These are phyloP conservation scores for Cairneyella variabilis DNA, from an alignment of 495 filamentous ascomycete species.

Conservation along the genomic window DNA sequence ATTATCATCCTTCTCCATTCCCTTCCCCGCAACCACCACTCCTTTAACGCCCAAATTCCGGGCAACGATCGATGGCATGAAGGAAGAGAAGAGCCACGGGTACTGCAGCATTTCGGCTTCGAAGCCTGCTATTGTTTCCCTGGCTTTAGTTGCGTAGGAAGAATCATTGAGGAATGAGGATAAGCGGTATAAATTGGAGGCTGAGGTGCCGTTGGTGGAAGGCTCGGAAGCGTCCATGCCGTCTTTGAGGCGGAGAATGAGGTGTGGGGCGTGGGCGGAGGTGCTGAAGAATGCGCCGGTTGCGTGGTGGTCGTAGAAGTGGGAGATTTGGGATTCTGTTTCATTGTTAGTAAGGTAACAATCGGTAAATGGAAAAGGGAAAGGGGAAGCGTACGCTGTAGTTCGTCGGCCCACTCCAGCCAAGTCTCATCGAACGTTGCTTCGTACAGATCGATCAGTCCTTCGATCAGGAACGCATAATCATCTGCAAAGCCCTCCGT, in stretches of 20 bases:
- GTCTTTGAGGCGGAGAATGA: conserved; percentile 85
- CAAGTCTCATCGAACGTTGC: conserved; percentile 77
- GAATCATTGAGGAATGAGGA: conserved; percentile 65
- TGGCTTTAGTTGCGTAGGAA: conserved; percentile 58
- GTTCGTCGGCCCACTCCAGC: conserved; percentile 75
- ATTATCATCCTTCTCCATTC: conserved; percentile 12
- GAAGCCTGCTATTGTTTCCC: conserved; percentile 76
- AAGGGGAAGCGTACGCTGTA: conserved; percentile 59
- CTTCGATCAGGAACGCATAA: conserved; percentile 85
- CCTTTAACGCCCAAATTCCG: conserved; percentile 46
- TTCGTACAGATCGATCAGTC: conserved; percentile 84
- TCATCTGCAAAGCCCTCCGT: conserved; percentile 87
- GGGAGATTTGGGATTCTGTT: conserved; percentile 60
- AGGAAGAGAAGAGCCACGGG: conserved; percentile 78
- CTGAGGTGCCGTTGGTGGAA: conserved; percentile 80
- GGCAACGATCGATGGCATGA: conserved; percentile 72
- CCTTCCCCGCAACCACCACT: conserved; percentile 19
- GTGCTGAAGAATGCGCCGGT: conserved; percentile 87
- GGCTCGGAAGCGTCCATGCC: conserved; percentile 90
- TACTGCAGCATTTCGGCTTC: conserved; percentile 88
- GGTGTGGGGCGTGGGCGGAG: conserved; percentile 56
- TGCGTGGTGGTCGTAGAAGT: conserved; percentile 59
- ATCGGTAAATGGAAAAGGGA: neutral
- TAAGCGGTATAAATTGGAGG: conserved; percentile 79
- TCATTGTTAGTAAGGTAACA: neutral